phyloP scores from a whole-genome alignment of 2,329 filamentous ascomycete genomes.

The Ceratocystis albifundus region DNA sequence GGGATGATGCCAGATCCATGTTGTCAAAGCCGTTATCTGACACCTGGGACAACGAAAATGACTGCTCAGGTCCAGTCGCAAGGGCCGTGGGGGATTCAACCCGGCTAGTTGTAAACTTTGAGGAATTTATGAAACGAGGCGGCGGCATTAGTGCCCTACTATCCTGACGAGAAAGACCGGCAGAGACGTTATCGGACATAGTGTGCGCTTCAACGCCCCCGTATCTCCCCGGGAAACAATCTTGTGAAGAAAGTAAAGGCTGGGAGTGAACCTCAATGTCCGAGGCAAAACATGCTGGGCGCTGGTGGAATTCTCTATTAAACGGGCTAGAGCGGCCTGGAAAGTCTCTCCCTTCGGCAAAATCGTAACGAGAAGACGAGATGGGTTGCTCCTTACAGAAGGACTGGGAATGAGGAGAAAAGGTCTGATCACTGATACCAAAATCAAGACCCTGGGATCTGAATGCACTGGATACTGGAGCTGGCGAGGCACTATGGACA shows the following conservation, averaged over 20 bases:
- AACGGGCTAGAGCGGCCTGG: constrained; percentile 2
- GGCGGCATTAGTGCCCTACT: constrained; percentile 1
- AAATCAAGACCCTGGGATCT: constrained; percentile 8
- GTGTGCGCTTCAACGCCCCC: not conserved
- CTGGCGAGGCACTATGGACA: constrained; percentile 20
- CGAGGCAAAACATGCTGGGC: not conserved
- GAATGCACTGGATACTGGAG: constrained; percentile 10
- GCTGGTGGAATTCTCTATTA: not conserved
- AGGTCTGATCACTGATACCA: not conserved
- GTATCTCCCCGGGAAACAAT: not conserved
- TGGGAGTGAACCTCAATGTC: not conserved
- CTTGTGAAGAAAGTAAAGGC: constrained; percentile 2
- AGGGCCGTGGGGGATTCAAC: not conserved
- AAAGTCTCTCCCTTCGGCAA: not conserved
- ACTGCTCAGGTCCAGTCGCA: not conserved
- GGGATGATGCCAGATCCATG: not conserved
- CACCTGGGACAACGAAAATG: not conserved
- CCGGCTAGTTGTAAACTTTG: not conserved
- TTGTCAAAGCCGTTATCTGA: not conserved
- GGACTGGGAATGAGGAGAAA: constrained; percentile 4
- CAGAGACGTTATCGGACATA: not conserved
- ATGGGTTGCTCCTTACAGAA: not conserved
- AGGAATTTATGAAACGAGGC: not conserved
- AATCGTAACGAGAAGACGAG: not conserved
- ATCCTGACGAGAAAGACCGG: not conserved